These are phyloP conservation scores for Pelagomonas calceolata DNA, from an alignment of 108 stramenopile genomes.

Conservation along the genomic window DNA sequence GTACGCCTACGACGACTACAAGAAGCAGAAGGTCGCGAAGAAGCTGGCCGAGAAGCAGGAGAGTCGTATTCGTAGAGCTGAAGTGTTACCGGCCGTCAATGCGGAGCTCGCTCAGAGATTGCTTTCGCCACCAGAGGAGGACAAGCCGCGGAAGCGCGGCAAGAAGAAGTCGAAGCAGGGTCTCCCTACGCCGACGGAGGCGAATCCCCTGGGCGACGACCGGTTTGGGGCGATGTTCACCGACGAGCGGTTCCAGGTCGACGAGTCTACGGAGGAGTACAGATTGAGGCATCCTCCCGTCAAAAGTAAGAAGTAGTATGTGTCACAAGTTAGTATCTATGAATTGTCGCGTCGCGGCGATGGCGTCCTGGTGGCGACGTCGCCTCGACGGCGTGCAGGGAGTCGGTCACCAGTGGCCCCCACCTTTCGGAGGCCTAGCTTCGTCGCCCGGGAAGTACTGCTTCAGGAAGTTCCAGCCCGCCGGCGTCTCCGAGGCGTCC, in stretches of 20 bases:
- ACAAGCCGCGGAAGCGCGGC: conserved; percentile 48
- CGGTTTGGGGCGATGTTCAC: conserved; percentile 85
- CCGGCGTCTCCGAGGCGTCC: too few species aligned
- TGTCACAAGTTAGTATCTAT: too few species aligned
- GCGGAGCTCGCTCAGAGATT: conserved; percentile 68
- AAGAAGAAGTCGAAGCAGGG: conserved; percentile 48
- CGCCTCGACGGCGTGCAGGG: too few species aligned
- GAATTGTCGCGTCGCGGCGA: too few species aligned
- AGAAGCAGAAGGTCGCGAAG: conserved; percentile 77
- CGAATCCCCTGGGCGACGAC: conserved; percentile 71
- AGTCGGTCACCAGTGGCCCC: too few species aligned
- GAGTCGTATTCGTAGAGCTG: conserved; percentile 8
- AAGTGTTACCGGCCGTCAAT: conserved; percentile 59
- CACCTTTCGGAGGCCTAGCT: too few species aligned
- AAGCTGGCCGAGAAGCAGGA: conserved; percentile 15
- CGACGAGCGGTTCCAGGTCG: conserved; percentile 85
- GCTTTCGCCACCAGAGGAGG: conserved; percentile 62
- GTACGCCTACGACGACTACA: conserved; percentile 91
- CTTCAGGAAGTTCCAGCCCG: too few species aligned
- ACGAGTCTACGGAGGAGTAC: conserved; percentile 83
- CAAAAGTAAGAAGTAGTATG: too few species aligned
- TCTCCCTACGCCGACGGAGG: conserved; percentile 22
- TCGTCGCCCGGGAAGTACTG: too few species aligned
- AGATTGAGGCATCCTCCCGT: conserved; percentile 87
- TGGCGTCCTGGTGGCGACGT: too few species aligned